Percentiles rank a stretch among this genome's conserved stretches.
Conservation (phyloP, 208 protist species). For the Porcisia hertigi region DNA sequence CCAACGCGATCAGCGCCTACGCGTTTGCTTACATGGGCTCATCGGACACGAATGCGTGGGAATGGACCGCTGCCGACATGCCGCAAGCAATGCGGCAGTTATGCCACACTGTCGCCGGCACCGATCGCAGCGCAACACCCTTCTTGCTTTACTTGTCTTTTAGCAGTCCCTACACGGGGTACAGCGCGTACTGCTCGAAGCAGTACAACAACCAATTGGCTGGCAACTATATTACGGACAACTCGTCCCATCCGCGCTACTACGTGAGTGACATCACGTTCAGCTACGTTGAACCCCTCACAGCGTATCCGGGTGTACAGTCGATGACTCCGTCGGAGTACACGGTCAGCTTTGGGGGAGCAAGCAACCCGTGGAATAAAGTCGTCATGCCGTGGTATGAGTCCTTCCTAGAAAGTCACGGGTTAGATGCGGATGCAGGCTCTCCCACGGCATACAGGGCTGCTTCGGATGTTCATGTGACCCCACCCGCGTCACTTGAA, state of each 20-base stretch:
- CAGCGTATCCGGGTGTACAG: slow-evolving; percentile 26
- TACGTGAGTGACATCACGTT: slow-evolving; percentile 26
- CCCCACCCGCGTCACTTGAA: too few relatives aligned
- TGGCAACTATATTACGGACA: slow-evolving; percentile 42
- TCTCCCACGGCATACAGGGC: too few relatives aligned
- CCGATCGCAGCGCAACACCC: neutral
- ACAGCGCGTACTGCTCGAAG: slow-evolving; percentile 59
- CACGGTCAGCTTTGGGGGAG: slow-evolving; percentile 42
- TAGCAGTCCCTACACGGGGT: slow-evolving; percentile 55
- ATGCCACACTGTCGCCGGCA: slow-evolving; percentile 29
- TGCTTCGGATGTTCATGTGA: neutral
- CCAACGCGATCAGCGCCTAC: slow-evolving; percentile 30
- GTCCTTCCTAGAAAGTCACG: neutral
- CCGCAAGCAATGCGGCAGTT: slow-evolving; percentile 49
- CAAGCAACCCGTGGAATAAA: slow-evolving; percentile 36
- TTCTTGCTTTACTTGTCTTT: slow-evolving; percentile 52
- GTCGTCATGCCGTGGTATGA: slow-evolving; percentile 48
- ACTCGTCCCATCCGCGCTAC: slow-evolving; percentile 43
- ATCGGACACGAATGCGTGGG: slow-evolving; percentile 11
- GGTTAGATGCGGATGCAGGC: neutral
- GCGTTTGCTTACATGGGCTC: slow-evolving; percentile 26
- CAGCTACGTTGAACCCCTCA: slow-evolving; percentile 30
- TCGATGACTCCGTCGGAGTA: slow-evolving; percentile 46
- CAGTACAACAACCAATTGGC: slow-evolving; percentile 42
- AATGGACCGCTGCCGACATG: slow-evolving; percentile 47